Evolutionary conservation across 78 protist genomes (phyloP).

Genomic region (Diacronema lutheri): DNA sequence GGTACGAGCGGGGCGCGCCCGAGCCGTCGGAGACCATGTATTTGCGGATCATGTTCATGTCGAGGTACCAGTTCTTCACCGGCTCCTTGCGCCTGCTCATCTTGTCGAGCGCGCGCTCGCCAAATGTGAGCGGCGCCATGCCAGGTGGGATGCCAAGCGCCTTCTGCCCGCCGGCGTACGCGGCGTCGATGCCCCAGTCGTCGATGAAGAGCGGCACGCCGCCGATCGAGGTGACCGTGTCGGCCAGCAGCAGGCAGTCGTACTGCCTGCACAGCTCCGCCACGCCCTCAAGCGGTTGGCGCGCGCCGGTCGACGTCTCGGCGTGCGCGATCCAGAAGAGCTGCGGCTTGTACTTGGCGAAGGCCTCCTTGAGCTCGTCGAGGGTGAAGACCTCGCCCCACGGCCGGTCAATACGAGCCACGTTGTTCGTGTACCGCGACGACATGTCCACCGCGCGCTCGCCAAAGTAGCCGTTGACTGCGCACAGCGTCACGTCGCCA

Average conservation of each 20-base stretch:
- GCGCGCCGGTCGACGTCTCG: slow-evolving; percentile 66
- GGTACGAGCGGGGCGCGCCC: slow-evolving; percentile 40
- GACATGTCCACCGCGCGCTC: slow-evolving; percentile 62
- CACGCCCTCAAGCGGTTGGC: slow-evolving; percentile 66
- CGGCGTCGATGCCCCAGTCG: slow-evolving; percentile 64
- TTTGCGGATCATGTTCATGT: slow-evolving; percentile 39
- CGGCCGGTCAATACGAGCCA: slow-evolving; percentile 15
- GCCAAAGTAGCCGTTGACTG: slow-evolving; percentile 49
- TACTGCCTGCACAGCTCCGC: slow-evolving; percentile 56
- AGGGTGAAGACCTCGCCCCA: slow-evolving; percentile 56
- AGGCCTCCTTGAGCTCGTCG: slow-evolving; percentile 47
- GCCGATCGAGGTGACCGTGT: slow-evolving; percentile 60
- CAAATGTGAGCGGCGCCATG: slow-evolving; percentile 50
- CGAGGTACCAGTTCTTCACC: slow-evolving; percentile 65
- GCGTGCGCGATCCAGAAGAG: slow-evolving; percentile 51
- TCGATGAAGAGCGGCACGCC: slow-evolving; percentile 66
- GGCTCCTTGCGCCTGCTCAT: slow-evolving; percentile 50
- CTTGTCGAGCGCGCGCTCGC: slow-evolving; percentile 39
- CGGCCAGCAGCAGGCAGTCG: slow-evolving; percentile 52
- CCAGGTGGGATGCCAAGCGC: slow-evolving; percentile 67
- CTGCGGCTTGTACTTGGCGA: slow-evolving; percentile 49
- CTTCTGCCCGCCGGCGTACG: slow-evolving; percentile 68
- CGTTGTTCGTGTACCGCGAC: slow-evolving; percentile 37
- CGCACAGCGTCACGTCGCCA: neutral
- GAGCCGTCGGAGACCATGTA: slow-evolving; percentile 47